Conservation (phyloP, 2,329 filamentous ascomycete genomes). For the Arthrobotrys entomopaga region DNA sequence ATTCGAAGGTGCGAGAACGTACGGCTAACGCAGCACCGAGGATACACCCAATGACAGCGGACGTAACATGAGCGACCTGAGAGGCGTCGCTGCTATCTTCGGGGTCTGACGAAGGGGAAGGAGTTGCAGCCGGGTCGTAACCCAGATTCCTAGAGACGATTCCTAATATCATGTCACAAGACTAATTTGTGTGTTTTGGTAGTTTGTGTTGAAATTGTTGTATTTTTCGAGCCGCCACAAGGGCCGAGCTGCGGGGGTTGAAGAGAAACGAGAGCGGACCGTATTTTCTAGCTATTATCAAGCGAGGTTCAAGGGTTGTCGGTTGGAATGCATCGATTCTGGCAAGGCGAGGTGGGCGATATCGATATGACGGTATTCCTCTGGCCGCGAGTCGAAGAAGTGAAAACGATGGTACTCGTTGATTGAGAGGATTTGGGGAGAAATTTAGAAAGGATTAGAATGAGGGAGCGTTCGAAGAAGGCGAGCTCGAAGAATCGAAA, state of each 20-base stretch:
- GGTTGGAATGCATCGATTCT: slow-evolving; percentile 28
- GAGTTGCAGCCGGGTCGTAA: slow-evolving; percentile 24
- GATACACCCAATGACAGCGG: slow-evolving; percentile 52
- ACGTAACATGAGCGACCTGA: slow-evolving; percentile 50
- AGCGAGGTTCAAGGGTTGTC: slow-evolving; percentile 41
- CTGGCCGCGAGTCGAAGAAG: too few relatives aligned
- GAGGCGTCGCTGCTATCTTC: slow-evolving; percentile 26
- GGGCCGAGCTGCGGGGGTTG: slow-evolving; percentile 38
- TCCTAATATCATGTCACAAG: slow-evolving; percentile 26
- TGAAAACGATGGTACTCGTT: too few relatives aligned
- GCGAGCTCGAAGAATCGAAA: too few relatives aligned
- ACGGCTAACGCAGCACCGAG: slow-evolving; percentile 48
- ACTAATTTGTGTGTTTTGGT: neutral
- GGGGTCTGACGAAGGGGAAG: slow-evolving; percentile 10
- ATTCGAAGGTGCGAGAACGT: slow-evolving; percentile 5
- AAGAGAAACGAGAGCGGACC: slow-evolving; percentile 10
- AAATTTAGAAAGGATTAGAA: too few relatives aligned
- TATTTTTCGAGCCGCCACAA: slow-evolving; percentile 15
- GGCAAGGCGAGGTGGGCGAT: slow-evolving; percentile 16
- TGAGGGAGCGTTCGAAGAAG: too few relatives aligned
- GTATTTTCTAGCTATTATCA: slow-evolving; percentile 39
- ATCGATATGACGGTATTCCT: neutral
- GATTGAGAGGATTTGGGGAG: too few relatives aligned
- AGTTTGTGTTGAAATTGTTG: neutral
- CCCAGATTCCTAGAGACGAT: slow-evolving; percentile 20